Evolutionary conservation across 2,329 filamentous ascomycete genomes (phyloP).

Genomic region (Fusarium sp.): DNA sequence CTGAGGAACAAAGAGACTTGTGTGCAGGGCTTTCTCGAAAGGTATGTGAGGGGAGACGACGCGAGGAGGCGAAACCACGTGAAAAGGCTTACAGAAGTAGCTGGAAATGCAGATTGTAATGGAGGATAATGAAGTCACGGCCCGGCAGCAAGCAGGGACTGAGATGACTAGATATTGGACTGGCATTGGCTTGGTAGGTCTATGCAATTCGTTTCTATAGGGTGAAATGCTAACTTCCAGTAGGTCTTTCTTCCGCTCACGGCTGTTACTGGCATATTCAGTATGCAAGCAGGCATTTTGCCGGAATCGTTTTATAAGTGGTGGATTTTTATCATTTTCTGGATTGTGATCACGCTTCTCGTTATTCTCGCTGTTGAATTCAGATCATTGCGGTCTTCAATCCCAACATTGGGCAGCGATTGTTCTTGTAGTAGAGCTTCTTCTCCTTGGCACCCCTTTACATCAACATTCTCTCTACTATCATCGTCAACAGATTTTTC

Average conservation of each 20-base stretch:
- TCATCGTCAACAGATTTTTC: neutral
- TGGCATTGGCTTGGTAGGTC: neutral
- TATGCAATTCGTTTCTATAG: rapidly evolving
- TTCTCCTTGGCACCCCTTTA: no score
- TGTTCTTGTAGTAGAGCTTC: neutral
- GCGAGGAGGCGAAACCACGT: rapidly evolving
- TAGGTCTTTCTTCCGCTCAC: neutral
- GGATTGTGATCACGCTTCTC: neutral
- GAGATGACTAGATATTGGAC: neutral
- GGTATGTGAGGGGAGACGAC: neutral
- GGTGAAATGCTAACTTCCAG: rapidly evolving
- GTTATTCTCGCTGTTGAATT: neutral
- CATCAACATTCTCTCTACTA: neutral
- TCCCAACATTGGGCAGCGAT: neutral
- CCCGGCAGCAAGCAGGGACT: neutral
- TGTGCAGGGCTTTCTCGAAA: neutral
- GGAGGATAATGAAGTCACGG: neutral
- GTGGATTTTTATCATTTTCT: neutral
- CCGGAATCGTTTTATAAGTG: neutral
- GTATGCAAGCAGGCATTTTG: neutral
- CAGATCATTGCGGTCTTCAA: neutral
- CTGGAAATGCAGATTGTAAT: conserved; percentile 2
- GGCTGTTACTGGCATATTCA: neutral
- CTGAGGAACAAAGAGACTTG: conserved; percentile 1
- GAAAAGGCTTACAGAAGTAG: neutral